These are phyloP conservation scores for Debaryomyces coudertii DNA, from an alignment of 1,139 yeast genomes.

Conservation along the genomic window DNA sequence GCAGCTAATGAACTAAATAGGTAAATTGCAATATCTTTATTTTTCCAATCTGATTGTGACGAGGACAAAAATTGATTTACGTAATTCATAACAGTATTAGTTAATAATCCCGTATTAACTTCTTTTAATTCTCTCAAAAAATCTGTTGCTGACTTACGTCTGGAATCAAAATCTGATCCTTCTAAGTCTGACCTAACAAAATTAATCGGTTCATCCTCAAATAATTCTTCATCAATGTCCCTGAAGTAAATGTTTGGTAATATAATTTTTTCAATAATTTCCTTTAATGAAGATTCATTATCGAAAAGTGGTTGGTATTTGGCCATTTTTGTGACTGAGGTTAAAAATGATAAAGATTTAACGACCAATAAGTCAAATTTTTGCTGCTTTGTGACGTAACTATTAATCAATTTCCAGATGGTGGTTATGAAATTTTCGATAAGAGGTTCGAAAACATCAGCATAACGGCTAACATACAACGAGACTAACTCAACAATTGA, in stretches of 20 bases:
- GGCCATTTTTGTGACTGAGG: conserved; percentile 76
- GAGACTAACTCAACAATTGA: conserved; percentile 84
- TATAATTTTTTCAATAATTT: conserved; percentile 79
- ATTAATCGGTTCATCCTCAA: conserved; percentile 96
- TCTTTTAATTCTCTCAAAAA: conserved; percentile 86
- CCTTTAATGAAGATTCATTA: conserved; percentile 68
- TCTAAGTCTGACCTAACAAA: conserved; percentile 90
- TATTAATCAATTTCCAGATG: conserved; percentile 77
- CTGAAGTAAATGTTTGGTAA: conserved; percentile 86
- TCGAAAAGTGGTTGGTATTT: conserved; percentile 62
- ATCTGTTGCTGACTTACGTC: conserved; percentile 90
- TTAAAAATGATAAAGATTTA: conserved; percentile 76
- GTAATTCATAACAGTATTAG: conserved; percentile 76
- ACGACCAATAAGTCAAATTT: conserved; percentile 87
- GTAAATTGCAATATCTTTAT: conserved; percentile 85
- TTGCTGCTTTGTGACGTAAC: conserved; percentile 62
- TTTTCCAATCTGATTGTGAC: conserved; percentile 68
- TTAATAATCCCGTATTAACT: conserved; percentile 72
- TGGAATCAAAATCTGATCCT: conserved; percentile 91
- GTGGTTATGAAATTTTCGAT: conserved; percentile 79
- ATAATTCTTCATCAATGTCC: conserved; percentile 85
- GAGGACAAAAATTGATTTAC: conserved; percentile 66
- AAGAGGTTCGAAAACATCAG: conserved; percentile 81
- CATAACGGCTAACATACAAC: conserved; percentile 86
- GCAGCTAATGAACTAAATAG: conserved; percentile 89